Conservation (phyloP, 140 eudicot genomes). For the Flaveria floridana region DNA sequence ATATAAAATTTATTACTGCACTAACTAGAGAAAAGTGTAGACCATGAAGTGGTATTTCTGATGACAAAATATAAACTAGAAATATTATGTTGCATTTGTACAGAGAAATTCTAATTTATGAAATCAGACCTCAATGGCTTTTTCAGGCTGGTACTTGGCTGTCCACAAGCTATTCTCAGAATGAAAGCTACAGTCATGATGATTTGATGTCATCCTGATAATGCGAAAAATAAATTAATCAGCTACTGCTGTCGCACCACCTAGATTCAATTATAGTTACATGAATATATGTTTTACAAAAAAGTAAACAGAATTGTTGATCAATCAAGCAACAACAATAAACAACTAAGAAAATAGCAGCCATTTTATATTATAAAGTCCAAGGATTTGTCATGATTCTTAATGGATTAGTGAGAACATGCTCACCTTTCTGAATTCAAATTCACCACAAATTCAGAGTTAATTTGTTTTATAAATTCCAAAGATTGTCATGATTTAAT, state of each 20-base stretch:
- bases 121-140: constrained; percentile 66
- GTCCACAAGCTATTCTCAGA: constrained; percentile 89
- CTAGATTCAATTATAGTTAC: neutral
- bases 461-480: constrained; percentile 2
- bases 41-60: neutral
- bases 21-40: neutral
- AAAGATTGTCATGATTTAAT: neutral
- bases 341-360: neutral
- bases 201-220: constrained; percentile 48
- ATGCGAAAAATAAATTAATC: constrained; percentile 9
- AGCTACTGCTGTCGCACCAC: constrained; percentile 16
- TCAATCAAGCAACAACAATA: constrained; percentile 19
- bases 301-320: constrained; percentile 9
- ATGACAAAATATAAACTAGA: neutral
- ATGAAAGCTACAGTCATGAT: constrained; percentile 41
- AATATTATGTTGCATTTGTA: neutral
- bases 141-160: constrained; percentile 81
- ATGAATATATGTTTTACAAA: neutral
- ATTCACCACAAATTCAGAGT: constrained; percentile 27
- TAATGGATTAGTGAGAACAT: neutral
- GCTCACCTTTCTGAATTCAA: constrained; percentile 48
- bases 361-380: neutral
- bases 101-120: constrained; percentile 4
- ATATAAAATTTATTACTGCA: constrained; percentile 1
- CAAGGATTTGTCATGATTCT: neutral